These are phyloP conservation scores for Penicillium sp. DNA, from an alignment of 2,329 filamentous ascomycete genomes.

Conservation along the genomic window DNA sequence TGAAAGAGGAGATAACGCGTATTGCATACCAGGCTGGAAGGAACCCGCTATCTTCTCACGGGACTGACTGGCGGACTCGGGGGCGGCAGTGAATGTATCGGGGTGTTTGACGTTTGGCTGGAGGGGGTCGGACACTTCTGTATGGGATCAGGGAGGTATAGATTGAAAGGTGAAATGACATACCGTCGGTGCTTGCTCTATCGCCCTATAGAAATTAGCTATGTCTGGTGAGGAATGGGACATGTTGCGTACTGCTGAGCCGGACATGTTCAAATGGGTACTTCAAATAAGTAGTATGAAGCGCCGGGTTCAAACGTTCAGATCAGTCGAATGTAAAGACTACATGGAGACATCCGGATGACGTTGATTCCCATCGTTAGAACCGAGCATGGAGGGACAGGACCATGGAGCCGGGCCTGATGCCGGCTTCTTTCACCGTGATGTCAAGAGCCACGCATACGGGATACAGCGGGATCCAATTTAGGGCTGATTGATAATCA, in stretches of 20 bases:
- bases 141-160: background rate
- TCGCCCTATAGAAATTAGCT: slow-evolving; percentile 10
- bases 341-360: background rate
- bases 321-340: background rate
- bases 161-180: background rate
- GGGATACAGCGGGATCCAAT: background rate
- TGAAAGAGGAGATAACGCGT: background rate
- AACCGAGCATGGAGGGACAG: background rate
- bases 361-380: background rate
- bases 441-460: background rate
- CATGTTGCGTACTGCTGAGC: slow-evolving; percentile 16
- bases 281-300: background rate
- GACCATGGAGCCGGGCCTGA: background rate
- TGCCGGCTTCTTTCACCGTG: background rate
- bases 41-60: slow-evolving; percentile 15
- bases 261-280: slow-evolving; percentile 10
- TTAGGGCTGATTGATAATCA: background rate
- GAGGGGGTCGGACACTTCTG: slow-evolving; percentile 19
- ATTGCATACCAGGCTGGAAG: slow-evolving; percentile 25
- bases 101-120: slow-evolving; percentile 12
- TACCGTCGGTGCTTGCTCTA: slow-evolving; percentile 6
- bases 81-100: slow-evolving; percentile 9
- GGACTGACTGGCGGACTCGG: slow-evolving; percentile 18
- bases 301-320: background rate
- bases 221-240: background rate